Conservation (phyloP, 495 filamentous ascomycete species). For the Aspergillus leporis region DNA sequence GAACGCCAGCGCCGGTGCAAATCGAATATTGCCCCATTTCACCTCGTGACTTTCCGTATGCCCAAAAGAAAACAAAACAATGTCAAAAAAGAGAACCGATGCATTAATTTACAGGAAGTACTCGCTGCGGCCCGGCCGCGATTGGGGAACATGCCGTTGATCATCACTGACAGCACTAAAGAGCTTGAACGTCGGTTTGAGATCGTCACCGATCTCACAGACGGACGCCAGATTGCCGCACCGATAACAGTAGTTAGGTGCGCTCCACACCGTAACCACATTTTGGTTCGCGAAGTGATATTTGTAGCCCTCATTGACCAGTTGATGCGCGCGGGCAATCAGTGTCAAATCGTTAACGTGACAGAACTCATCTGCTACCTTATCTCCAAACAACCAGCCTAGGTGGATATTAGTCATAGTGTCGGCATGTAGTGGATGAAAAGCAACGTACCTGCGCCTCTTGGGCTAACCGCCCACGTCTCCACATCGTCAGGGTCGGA, state of each 20-base stretch:
- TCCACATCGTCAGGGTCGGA: constrained; percentile 98
- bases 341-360: constrained; percentile 94
- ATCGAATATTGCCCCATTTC: constrained; percentile 5
- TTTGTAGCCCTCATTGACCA: constrained; percentile 98
- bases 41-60: neutral
- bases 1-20: constrained; percentile 46
- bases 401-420: neutral
- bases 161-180: constrained; percentile 94
- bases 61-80: neutral
- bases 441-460: constrained; percentile 67
- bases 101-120: constrained; percentile 79
- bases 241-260: constrained; percentile 98
- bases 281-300: constrained; percentile 95
- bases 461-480: constrained; percentile 93
- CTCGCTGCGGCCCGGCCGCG: constrained; percentile 79
- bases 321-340: constrained; percentile 93
- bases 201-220: constrained; percentile 85
- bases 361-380: constrained; percentile 98
- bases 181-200: constrained; percentile 87
- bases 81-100: constrained; percentile 16
- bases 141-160: constrained; percentile 79
- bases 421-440: neutral
- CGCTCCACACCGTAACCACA: constrained; percentile 98
- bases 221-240: constrained; percentile 97
- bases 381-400: constrained; percentile 95